Base-by-base conservation (phyloP, 2,329 filamentous ascomycete genomes). In the Colletotrichum sojae region DNA sequence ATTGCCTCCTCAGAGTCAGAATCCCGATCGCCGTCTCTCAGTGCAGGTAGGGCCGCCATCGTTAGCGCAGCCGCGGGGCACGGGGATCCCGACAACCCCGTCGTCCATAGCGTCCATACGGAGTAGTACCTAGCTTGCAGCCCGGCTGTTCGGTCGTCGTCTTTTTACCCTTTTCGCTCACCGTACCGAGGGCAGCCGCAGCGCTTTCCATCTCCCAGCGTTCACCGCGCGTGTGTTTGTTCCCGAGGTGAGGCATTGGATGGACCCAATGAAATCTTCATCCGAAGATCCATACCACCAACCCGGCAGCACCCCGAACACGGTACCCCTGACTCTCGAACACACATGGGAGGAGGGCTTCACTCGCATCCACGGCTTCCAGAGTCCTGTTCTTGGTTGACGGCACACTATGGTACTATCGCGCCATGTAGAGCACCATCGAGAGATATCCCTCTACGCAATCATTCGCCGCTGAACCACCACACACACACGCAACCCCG, bases 11-110 rank as follows among this genome's bases (percentile, higher is more conserved):
- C 22, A 25, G 22, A 5, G 22, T 36, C 3, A 36, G 9, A 36
- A 48, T 48, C n/a, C 45, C 43, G 43, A 40, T 3, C 18, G 15
- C 15, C 18, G 45, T n/a, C 22, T n/a, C 2, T 53, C 36, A 31
- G 18, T 6, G 39, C 57, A 52, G 46, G 20, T 27, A 36, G 45
- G 53, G 48, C 20, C 48, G 20, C 48, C 20, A 18, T 54, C 49
- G 16, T 36, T 54, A 43, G 48, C 48, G 46, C 63, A 64, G 65
- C 27, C 48, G 61, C 54, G 61, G 61, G 54, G 48, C n/a, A 52
- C 66, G 66, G 62, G 49, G 36, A 60, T n/a, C 62, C 61, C 62
- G 63, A 66, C 31, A 43, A 20, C 36, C 43, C 66, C 62, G 66
- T 51, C 45, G 31, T 36, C 31, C 31, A 36, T 5, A 25, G 22